These are phyloP conservation scores for Vicia villosa DNA, from an alignment of 306 rosid genomes.

Conservation along the genomic window DNA sequence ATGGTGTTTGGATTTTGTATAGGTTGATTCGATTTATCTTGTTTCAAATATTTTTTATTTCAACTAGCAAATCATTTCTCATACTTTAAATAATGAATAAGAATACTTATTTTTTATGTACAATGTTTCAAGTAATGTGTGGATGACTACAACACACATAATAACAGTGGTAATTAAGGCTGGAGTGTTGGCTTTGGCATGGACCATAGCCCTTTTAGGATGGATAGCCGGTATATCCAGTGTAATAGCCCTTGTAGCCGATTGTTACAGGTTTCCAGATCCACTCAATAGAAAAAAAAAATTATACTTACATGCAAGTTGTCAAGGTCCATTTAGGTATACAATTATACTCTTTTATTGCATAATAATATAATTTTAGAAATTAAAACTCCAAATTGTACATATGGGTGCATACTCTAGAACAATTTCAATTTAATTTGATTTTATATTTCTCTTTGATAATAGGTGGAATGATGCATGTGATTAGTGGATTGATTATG, in stretches of 20 bases:
- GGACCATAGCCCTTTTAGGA: conserved; percentile 36
- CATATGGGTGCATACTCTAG: not conserved
- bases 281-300: not conserved
- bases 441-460: not conserved
- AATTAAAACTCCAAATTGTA: not conserved
- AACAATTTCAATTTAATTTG: conserved; percentile 19
- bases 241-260: not conserved
- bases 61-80: no score
- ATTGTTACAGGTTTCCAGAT: not conserved
- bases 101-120: not conserved
- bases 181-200: conserved; percentile 23
- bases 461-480: conserved; percentile 48
- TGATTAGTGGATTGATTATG: conserved; percentile 46
- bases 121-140: conserved; percentile 8
- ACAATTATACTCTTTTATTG: not conserved
- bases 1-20: no score
- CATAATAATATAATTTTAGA: not conserved
- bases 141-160: conserved; percentile 24
- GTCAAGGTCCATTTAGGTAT: not conserved
- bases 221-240: conserved; percentile 25
- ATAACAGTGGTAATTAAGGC: conserved; percentile 30
- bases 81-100: no score
- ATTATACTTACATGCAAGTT: conserved; percentile 7
- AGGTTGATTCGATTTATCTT: no score
- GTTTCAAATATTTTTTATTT: no score